phyloP scores from a whole-genome alignment of 1,284 basidiomycete species.

The Garcileccinum viscosum region DNA sequence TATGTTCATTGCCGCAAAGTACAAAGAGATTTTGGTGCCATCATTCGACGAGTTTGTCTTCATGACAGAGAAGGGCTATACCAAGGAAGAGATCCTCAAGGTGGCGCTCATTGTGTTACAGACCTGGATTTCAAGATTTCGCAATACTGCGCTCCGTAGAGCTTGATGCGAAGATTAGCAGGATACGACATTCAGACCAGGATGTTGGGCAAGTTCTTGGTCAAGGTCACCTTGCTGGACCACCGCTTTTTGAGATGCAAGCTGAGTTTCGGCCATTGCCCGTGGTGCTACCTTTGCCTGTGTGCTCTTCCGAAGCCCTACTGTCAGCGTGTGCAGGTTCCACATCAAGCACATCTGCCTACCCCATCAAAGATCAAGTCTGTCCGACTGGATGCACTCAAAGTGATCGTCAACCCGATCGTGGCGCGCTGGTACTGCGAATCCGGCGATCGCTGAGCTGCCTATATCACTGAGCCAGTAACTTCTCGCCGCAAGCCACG shows the following conservation, averaged over 20 bases:
- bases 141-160: constrained; percentile 98
- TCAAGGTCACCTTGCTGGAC: constrained; percentile 95
- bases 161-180: constrained; percentile 99
- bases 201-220: constrained; percentile 96
- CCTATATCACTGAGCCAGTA: constrained; percentile 88
- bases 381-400: constrained; percentile 78
- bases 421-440: constrained; percentile 82
- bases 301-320: neutral
- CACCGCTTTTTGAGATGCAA: constrained; percentile 93
- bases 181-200: constrained; percentile 99
- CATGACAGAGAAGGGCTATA: constrained; percentile 96
- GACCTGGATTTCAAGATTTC: constrained; percentile 96
- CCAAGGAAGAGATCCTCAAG: constrained; percentile 95
- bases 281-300: constrained; percentile 73
- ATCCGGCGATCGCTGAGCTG: constrained; percentile 72
- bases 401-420: constrained; percentile 85
- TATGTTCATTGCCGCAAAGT: constrained; percentile 98
- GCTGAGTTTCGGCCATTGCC: constrained; percentile 89
- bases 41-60: constrained; percentile 95
- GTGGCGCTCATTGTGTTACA: constrained; percentile 95
- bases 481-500: constrained; percentile 78
- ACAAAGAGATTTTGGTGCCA: constrained; percentile 97
- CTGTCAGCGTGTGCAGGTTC: constrained; percentile 84
- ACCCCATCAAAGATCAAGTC: too few relatives aligned
- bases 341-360: constrained; percentile 85